Conservation (phyloP, 225 moss, liverwort and hornwort species). For the Pleurozium schreberi region DNA sequence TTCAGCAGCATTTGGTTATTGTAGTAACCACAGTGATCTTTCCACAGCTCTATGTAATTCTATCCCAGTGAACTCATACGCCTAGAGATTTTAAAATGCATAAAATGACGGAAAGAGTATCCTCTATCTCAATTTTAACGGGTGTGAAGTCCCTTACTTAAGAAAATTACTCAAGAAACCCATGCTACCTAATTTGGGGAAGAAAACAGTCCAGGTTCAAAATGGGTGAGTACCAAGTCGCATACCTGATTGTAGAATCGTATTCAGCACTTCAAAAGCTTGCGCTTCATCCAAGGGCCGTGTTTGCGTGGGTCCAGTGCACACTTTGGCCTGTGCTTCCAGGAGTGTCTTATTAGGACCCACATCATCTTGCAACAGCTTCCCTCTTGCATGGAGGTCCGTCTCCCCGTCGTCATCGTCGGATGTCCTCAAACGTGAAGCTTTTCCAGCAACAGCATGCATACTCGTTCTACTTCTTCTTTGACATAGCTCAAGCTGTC, state of each 20-base stretch:
- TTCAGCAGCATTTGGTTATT: background rate
- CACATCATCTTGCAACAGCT: slow-evolving; percentile 26
- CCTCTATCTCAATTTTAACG: background rate
- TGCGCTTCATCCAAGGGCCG: slow-evolving; percentile 60
- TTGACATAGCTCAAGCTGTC: background rate
- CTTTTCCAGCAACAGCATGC: slow-evolving; percentile 12
- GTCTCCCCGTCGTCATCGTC: slow-evolving; percentile 5
- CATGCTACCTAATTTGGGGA: background rate
- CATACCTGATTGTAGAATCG: slow-evolving; percentile 65
- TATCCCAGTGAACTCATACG: background rate
- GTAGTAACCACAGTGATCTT: background rate
- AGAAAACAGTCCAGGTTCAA: background rate
- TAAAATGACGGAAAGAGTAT: too few relatives aligned
- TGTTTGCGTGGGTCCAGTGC: slow-evolving; percentile 77
- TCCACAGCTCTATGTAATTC: background rate
- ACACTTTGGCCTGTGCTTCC: slow-evolving; percentile 69
- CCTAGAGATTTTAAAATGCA: background rate
- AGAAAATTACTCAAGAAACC: background rate
- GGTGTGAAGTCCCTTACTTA: background rate
- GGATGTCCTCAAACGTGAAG: background rate
- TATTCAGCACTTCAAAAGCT: slow-evolving; percentile 50
- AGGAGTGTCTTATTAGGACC: slow-evolving; percentile 61
- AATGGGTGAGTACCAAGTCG: background rate
- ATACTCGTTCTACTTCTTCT: background rate
- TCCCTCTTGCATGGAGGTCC: background rate